Percentiles rank a stretch among this genome's conserved stretches.
Conservation (phyloP, 176 grass and related monocot species). For the Oryza longistaminata region DNA sequence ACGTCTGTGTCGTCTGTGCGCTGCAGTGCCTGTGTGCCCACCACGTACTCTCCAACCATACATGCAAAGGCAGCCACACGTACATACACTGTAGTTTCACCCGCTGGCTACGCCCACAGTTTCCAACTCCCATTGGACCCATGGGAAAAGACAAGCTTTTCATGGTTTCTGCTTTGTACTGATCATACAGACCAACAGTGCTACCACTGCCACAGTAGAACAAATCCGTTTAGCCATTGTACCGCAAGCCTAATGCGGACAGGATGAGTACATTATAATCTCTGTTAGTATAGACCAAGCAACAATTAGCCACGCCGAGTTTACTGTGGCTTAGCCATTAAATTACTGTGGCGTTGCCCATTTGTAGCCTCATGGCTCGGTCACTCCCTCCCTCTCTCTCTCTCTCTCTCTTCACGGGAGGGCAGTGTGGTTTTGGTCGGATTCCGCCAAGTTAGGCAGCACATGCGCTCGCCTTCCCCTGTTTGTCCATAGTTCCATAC, state of each 20-base stretch:
- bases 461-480: slow-evolving; percentile 38
- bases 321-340: neutral
- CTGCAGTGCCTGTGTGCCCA: neutral
- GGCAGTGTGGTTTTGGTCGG: neutral
- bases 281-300: neutral
- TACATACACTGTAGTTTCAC: neutral
- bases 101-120: slow-evolving; percentile 27
- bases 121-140: neutral
- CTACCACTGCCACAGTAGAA: neutral
- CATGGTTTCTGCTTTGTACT: neutral
- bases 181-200: no score
- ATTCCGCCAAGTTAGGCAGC: slow-evolving; percentile 38
- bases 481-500: slow-evolving; percentile 17
- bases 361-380: neutral
- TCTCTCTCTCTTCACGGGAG: slow-evolving; percentile 37
- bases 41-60: neutral
- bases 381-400: neutral
- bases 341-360: neutral
- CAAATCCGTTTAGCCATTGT: neutral
- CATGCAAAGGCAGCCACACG: neutral
- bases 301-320: neutral
- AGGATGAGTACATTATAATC: neutral
- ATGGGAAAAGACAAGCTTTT: neutral
- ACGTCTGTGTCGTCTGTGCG: neutral
- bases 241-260: neutral